These are phyloP conservation scores for Hypomontagnella submonticulosa DNA, from an alignment of 495 filamentous ascomycete species.

Conservation along the genomic window DNA sequence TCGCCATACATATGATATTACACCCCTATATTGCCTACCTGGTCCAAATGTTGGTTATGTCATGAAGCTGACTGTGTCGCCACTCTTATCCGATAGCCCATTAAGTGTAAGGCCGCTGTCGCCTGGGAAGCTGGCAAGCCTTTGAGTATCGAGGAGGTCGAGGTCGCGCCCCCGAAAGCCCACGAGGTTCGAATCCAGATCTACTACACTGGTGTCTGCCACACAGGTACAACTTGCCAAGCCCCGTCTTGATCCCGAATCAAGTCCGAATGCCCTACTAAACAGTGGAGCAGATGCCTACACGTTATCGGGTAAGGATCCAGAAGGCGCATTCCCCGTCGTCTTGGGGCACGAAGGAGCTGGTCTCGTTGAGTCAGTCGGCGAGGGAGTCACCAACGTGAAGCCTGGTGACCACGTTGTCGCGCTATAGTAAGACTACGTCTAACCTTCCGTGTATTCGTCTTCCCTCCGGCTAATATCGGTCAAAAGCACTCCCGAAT, in stretches of 20 bases:
- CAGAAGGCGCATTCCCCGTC: constrained; percentile 97
- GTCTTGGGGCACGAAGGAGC: constrained; percentile 97
- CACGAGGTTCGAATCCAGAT: constrained; percentile 97
- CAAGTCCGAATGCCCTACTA: constrained; percentile 40
- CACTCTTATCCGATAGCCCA: constrained; percentile 51
- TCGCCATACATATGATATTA: constrained; percentile 1
- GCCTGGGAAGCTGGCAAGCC: constrained; percentile 96
- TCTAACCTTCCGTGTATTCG: constrained; percentile 2
- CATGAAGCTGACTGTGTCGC: constrained; percentile 24
- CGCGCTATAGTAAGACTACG: constrained; percentile 84
- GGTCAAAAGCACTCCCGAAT: constrained; percentile 85
- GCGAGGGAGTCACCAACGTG: constrained; percentile 93
- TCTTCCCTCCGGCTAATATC: constrained; percentile 17
- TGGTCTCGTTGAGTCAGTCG: constrained; percentile 95
- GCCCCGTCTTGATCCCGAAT: constrained; percentile 32
- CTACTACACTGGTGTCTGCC: constrained; percentile 96
- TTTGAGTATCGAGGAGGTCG: constrained; percentile 87
- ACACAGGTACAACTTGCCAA: constrained; percentile 76
- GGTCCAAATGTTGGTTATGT: not conserved
- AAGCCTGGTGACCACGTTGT: constrained; percentile 94
- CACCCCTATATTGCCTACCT: constrained; percentile 4
- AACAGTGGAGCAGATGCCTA: constrained; percentile 79
- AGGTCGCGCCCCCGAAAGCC: constrained; percentile 90
- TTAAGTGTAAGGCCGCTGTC: constrained; percentile 83
- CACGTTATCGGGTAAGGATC: constrained; percentile 97